phyloP scores from a whole-genome alignment of 139 green algal genomes.

The Closterium sp. region DNA sequence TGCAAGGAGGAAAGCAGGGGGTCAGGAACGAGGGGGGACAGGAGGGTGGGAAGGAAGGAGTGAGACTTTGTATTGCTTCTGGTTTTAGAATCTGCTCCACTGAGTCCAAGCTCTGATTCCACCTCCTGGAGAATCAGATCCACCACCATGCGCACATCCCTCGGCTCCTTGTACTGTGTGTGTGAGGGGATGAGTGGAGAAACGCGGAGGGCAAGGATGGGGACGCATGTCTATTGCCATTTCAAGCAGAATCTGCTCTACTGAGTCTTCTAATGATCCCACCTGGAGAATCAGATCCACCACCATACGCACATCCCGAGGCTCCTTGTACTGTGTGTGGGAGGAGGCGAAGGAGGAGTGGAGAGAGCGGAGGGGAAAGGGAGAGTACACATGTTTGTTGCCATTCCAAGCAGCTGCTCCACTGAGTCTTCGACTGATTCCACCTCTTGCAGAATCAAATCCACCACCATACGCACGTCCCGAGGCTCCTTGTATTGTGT shows the following conservation, averaged over 20 bases:
- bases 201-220: too few species aligned
- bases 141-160: not conserved
- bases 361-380: too few species aligned
- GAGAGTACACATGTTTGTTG: too few species aligned
- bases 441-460: too few species aligned
- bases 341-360: too few species aligned
- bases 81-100: conserved; percentile 20
- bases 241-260: conserved; percentile 41
- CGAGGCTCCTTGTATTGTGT: conserved; percentile 37
- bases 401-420: too few species aligned
- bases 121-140: conserved; percentile 45
- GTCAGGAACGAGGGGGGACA: not conserved
- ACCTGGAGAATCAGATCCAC: conserved; percentile 39
- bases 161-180: not conserved
- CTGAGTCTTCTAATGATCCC: conserved; percentile 35
- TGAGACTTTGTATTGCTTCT: too few species aligned
- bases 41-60: too few species aligned
- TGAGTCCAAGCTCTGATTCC: conserved; percentile 31
- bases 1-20: not conserved
- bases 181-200: not conserved
- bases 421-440: too few species aligned
- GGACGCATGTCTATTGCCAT: too few species aligned
- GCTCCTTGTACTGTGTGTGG: too few species aligned
- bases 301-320: not conserved
- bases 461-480: not conserved